Evolutionary conservation across 1,284 basidiomycete species (phyloP), one percentile per base, ranked within the genome.

Genomic region (Pseudozyma flocculosa): DNA sequence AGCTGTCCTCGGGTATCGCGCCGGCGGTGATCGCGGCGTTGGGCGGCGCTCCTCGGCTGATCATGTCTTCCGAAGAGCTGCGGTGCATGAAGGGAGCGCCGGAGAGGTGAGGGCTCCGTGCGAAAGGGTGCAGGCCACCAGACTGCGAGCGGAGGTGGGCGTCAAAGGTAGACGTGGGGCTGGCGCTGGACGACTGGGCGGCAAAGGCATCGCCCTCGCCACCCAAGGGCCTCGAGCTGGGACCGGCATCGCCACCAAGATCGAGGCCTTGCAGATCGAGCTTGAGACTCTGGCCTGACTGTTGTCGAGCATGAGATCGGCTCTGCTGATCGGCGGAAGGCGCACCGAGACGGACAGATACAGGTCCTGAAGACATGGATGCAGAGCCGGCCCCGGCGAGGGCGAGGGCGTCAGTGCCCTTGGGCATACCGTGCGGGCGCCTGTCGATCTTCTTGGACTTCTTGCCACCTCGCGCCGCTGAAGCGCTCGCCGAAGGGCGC

Each of bases 201-300:
- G 38, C 18, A 22, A 44, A 36, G 1, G 48, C 39, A n/a, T n/a
- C n/a, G 7, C 29, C 15, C 15, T 50, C 38, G 38, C n/a, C n/a
- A 21, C 9, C 5, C 7, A 29, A 29, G 38, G 38, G 21, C 13
- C 19, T 40, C 4, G 38, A 19, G 21, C 38, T 40, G 3, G 38
- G 38, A 8, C 41, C 41, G 8, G 41, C 42, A 21, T 50, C 58
- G 30, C 59, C 58, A 3, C 70, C 70, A 19, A 72, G 60, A 40
- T 72, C 70, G 26, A 72, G 54, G 40, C 70, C 70, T 5, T 72
- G 68, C 11, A 72, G 51, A 39, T 72, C 70, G 1, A 72, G 29
- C 8, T 46, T 52, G 11, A 72, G 50, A 13, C 50, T 70, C 41
- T 72, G 56, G 18, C 38, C 46, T 9, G 65, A 68, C 19, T 42